Percentiles rank a stretch among this genome's conserved stretches.
These are phyloP conservation scores for Candida pseudofarinosa DNA, from an alignment of 805 yeast genomes.

Conservation along the genomic window DNA sequence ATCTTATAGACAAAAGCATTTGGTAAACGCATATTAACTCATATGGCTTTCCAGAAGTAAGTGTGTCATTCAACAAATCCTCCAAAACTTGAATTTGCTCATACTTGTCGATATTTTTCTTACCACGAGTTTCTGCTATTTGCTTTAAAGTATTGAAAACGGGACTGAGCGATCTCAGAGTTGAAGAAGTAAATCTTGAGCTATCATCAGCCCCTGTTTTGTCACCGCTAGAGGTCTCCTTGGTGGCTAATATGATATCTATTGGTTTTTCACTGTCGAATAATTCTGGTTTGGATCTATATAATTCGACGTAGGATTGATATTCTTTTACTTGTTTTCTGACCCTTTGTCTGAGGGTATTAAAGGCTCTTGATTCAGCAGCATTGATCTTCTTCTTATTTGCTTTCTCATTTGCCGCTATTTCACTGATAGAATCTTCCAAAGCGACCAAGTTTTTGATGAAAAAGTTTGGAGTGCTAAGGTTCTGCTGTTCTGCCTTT, in stretches of 20 bases:
- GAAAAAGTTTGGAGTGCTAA: slow-evolving; percentile 67
- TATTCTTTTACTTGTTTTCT: slow-evolving; percentile 74
- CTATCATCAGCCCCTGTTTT: slow-evolving; percentile 30
- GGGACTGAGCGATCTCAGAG: slow-evolving; percentile 35
- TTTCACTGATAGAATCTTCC: slow-evolving; percentile 61
- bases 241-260: slow-evolving; percentile 18
- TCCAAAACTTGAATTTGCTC: slow-evolving; percentile 77
- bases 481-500: slow-evolving; percentile 72
- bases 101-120: slow-evolving; percentile 80
- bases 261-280: slow-evolving; percentile 56
- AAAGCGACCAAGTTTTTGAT: slow-evolving; percentile 66
- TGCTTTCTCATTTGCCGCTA: slow-evolving; percentile 48
- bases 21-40: slow-evolving; percentile 76
- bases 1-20: slow-evolving; percentile 81
- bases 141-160: slow-evolving; percentile 71
- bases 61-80: slow-evolving; percentile 41
- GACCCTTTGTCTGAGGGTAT: slow-evolving; percentile 82
- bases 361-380: slow-evolving; percentile 78
- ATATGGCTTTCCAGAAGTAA: slow-evolving; percentile 44
- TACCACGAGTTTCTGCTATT: slow-evolving; percentile 89
- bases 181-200: slow-evolving; percentile 34
- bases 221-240: slow-evolving; percentile 7
- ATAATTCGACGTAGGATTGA: slow-evolving; percentile 54
- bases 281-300: slow-evolving; percentile 66
- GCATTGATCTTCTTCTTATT: slow-evolving; percentile 74